Evolutionary conservation across 805 yeast genomes (phyloP).

Genomic region (Wickerhamomyces alni): DNA sequence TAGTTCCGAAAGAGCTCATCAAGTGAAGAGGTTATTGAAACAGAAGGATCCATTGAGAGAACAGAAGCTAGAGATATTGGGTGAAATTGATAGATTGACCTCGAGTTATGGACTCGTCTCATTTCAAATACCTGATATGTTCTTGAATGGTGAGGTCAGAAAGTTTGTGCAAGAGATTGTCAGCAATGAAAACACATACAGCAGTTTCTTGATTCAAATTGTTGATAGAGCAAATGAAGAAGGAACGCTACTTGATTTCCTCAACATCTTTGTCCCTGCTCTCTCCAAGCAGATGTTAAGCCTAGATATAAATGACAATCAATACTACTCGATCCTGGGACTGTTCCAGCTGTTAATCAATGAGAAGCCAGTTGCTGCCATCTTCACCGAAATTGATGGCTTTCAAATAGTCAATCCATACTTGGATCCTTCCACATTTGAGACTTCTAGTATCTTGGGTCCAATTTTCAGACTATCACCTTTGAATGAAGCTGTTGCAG

Average conservation of each 20-base stretch:
- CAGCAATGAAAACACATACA: constrained; percentile 21
- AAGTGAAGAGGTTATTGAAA: constrained; percentile 36
- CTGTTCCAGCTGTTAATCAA: constrained; percentile 52
- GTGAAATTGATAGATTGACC: constrained; percentile 42
- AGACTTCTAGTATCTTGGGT: constrained; percentile 64
- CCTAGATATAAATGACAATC: constrained; percentile 42
- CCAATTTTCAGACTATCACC: constrained; percentile 76
- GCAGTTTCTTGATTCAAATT: constrained; percentile 51
- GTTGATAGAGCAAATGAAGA: constrained; percentile 57
- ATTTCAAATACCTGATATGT: constrained; percentile 59
- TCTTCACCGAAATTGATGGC: constrained; percentile 50
- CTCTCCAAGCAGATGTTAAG: constrained; percentile 30
- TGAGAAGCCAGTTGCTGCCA: constrained; percentile 55
- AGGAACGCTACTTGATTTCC: constrained; percentile 55
- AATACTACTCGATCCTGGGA: constrained; percentile 47
- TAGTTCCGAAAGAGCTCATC: constrained; percentile 37
- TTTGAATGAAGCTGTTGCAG: constrained; percentile 43
- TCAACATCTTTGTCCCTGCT: constrained; percentile 40
- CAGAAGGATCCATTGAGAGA: constrained; percentile 33
- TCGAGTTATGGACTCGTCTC: constrained; percentile 62
- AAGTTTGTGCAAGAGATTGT: constrained; percentile 26
- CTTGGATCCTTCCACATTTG: constrained; percentile 46
- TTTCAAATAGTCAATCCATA: constrained; percentile 40
- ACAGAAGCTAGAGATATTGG: constrained; percentile 34
- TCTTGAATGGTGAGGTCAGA: constrained; percentile 24